Evolutionary conservation across 371 early-diverging fungal species (phyloP).

Genomic region (Coemansia linderi): DNA sequence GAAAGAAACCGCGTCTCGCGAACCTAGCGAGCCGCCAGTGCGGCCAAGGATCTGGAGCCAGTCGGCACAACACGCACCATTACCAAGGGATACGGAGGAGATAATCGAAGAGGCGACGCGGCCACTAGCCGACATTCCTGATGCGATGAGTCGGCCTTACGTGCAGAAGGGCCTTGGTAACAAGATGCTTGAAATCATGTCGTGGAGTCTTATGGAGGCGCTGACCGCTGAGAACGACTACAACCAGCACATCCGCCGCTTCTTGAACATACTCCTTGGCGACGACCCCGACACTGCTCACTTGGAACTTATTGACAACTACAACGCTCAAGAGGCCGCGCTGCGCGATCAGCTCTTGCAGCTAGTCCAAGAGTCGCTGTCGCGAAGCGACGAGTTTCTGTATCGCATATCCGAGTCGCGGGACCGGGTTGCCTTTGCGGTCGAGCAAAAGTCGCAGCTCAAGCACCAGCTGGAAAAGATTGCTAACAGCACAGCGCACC

Average conservation of each 20-base stretch:
- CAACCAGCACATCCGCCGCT: conserved; percentile 51
- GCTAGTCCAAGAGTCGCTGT: conserved; percentile 46
- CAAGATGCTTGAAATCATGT: conserved; percentile 46
- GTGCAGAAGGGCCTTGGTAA: conserved; percentile 46
- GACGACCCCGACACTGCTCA: conserved; percentile 48
- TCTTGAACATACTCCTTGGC: conserved; percentile 41
- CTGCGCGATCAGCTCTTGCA: conserved; percentile 41
- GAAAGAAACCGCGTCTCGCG: conserved; percentile 2
- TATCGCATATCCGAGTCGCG: conserved; percentile 42
- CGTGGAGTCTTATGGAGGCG: conserved; percentile 50
- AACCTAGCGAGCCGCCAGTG: conserved; percentile 1
- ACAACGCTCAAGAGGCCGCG: conserved; percentile 32
- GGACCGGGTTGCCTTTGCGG: conserved; percentile 39
- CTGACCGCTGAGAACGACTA: conserved; percentile 46
- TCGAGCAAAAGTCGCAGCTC: conserved; percentile 40
- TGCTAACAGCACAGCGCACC: neutral
- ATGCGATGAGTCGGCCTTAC: conserved; percentile 37
- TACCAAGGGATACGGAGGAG: conserved; percentile 43
- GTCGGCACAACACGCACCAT: conserved; percentile 25
- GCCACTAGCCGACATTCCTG: conserved; percentile 31
- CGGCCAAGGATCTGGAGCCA: conserved; percentile 37
- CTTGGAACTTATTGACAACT: conserved; percentile 35
- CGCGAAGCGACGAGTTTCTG: conserved; percentile 48
- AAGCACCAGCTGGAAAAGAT: conserved; percentile 37
- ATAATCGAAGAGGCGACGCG: conserved; percentile 39